Evolutionary conservation across 2,329 filamentous ascomycete genomes (phyloP).

Genomic region (Exophiala oligosperma): DNA sequence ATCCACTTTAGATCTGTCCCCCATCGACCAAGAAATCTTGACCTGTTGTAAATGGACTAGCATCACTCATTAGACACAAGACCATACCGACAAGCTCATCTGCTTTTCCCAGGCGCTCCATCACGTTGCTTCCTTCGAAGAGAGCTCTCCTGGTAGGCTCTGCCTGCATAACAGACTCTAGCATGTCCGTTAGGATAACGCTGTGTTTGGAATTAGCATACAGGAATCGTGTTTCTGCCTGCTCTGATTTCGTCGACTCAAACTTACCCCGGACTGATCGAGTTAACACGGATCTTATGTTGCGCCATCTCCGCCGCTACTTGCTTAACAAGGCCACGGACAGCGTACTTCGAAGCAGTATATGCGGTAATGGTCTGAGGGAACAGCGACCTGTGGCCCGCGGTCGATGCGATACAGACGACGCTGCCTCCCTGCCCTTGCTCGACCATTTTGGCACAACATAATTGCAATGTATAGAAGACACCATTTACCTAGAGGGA

Average conservation of each 20-base stretch:
- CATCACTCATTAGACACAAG: slow-evolving; percentile 10
- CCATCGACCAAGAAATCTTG: slow-evolving; percentile 13
- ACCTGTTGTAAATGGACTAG: slow-evolving; percentile 1
- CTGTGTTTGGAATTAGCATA: neutral
- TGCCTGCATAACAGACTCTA: slow-evolving; percentile 3
- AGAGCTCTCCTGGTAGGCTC: neutral
- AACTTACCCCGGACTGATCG: slow-evolving; percentile 30
- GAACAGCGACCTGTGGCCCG: slow-evolving; percentile 7
- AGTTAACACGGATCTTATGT: slow-evolving; percentile 34
- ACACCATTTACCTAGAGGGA: slow-evolving; percentile 6
- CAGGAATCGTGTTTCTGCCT: too few relatives aligned
- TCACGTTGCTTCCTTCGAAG: slow-evolving; percentile 1
- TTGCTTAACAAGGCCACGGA: slow-evolving; percentile 43
- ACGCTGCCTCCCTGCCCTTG: slow-evolving; percentile 24
- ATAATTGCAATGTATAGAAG: slow-evolving; percentile 12
- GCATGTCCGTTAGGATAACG: slow-evolving; percentile 9
- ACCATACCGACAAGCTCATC: slow-evolving; percentile 7
- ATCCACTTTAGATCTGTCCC: neutral
- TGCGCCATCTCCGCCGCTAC: slow-evolving; percentile 40
- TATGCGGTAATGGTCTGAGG: slow-evolving; percentile 35
- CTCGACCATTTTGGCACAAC: slow-evolving; percentile 5
- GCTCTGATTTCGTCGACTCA: neutral
- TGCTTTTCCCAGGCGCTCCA: slow-evolving; percentile 3
- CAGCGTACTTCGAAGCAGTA: slow-evolving; percentile 44
- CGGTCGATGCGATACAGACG: slow-evolving; percentile 13